Evolutionary conservation across 805 yeast genomes (phyloP).

Genomic region (Saturnispora sanitii): DNA sequence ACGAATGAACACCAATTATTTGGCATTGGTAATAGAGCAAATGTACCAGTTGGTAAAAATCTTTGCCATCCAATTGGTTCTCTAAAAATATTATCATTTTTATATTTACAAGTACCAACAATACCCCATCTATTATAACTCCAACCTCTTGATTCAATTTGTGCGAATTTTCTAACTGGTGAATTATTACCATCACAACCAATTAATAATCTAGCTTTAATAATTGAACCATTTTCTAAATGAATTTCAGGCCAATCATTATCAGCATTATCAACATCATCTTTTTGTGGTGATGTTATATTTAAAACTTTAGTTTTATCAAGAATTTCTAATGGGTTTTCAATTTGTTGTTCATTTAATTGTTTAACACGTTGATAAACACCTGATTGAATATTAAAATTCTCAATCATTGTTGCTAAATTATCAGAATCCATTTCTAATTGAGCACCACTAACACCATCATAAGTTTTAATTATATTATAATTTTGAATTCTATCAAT

Average conservation of each 20-base stretch:
- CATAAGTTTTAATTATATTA: conserved; percentile 78
- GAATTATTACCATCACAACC: conserved; percentile 97
- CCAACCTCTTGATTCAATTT: conserved; percentile 88
- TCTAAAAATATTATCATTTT: conserved; percentile 53
- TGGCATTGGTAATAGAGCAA: conserved; percentile 86
- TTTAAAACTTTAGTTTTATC: conserved; percentile 61
- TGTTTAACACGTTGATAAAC: conserved; percentile 45
- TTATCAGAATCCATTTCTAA: conserved; percentile 60
- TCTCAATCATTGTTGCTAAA: conserved; percentile 84
- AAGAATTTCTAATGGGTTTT: conserved; percentile 31
- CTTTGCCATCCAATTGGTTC: conserved; percentile 80
- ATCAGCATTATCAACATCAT: conserved; percentile 24
- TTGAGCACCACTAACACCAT: conserved; percentile 63
- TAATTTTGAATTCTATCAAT: conserved; percentile 69
- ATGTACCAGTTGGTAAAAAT: conserved; percentile 83
- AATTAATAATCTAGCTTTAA: conserved; percentile 65
- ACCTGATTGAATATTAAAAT: conserved; percentile 71
- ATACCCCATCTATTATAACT: conserved; percentile 78
- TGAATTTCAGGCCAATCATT: conserved; percentile 68
- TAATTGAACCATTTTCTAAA: conserved; percentile 51
- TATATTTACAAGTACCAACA: conserved; percentile 79
- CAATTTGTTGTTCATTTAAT: conserved; percentile 22
- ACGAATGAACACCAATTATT: conserved; percentile 82
- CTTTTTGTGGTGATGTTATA: too few species aligned
- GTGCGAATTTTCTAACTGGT: conserved; percentile 77